Evolutionary conservation across 805 yeast species (phyloP).

Genomic region (Saturnispora diversa): DNA sequence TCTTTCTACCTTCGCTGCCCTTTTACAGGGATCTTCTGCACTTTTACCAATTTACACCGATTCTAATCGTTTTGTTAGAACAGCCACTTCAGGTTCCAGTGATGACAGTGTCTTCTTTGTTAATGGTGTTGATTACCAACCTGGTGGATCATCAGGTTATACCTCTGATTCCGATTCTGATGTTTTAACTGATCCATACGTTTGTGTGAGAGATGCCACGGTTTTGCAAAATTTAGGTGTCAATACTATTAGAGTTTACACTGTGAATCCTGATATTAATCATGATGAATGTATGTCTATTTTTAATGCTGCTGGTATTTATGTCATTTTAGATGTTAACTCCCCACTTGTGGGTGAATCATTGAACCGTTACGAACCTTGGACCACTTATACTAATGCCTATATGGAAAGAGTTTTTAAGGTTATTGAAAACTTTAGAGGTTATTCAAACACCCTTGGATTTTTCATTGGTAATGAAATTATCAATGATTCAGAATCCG

Average conservation of each 20-base stretch:
- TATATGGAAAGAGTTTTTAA: conserved; percentile 77
- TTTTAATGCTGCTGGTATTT: conserved; percentile 85
- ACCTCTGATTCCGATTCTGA: conserved; percentile 36
- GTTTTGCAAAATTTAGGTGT: conserved; percentile 68
- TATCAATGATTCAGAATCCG: conserved; percentile 65
- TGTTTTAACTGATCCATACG: conserved; percentile 60
- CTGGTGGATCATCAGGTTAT: conserved; percentile 78
- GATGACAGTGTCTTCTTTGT: conserved; percentile 62
- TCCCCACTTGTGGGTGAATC: conserved; percentile 61
- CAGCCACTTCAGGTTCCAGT: conserved; percentile 29
- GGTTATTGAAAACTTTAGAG: conserved; percentile 74
- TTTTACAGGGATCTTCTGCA: conserved; percentile 28
- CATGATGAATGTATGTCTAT: conserved; percentile 91
- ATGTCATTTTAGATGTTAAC: conserved; percentile 78
- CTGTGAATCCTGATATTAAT: conserved; percentile 72
- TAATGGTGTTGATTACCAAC: conserved; percentile 87
- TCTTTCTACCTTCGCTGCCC: conserved; percentile 11
- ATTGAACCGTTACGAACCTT: conserved; percentile 64
- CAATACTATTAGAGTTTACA: conserved; percentile 79
- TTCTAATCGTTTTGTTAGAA: conserved; percentile 54
- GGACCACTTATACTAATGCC: conserved; percentile 56
- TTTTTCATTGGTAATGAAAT: conserved; percentile 90
- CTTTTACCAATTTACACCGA: conserved; percentile 49
- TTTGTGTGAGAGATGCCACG: conserved; percentile 74
- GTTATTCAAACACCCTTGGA: conserved; percentile 78